A percentile compares a stretch with the other conserved stretches of the same genome.
These are phyloP conservation scores for Salvia hispanica DNA, from an alignment of 257 asterid genomes.

Conservation along the genomic window DNA sequence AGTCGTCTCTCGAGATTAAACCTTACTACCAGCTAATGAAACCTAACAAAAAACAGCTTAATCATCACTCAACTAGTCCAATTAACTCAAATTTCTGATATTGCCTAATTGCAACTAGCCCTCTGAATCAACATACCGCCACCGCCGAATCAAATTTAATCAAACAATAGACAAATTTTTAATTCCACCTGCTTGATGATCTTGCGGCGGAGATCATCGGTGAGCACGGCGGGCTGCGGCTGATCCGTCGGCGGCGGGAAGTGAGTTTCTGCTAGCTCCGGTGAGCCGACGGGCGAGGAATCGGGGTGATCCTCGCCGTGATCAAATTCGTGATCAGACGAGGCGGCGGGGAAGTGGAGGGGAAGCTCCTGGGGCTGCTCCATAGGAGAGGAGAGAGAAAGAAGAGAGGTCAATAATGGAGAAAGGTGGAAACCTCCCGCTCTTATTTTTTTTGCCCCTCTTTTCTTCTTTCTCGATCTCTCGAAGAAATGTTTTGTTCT, in stretches of 20 bases:
- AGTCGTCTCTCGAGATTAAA: slow-evolving; percentile 21
- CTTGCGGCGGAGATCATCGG: slow-evolving; percentile 70
- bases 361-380: slow-evolving; percentile 47
- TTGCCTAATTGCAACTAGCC: slow-evolving; percentile 12
- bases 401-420: slow-evolving; percentile 37
- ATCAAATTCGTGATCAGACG: slow-evolving; percentile 48
- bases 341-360: slow-evolving; percentile 41
- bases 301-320: slow-evolving; percentile 54
- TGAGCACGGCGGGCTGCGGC: slow-evolving; percentile 39
- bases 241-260: slow-evolving; percentile 47
- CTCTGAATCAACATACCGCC: not conserved
- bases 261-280: slow-evolving; percentile 48
- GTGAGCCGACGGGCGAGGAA: slow-evolving; percentile 68
- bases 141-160: slow-evolving; percentile 7
- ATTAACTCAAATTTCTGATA: not conserved
- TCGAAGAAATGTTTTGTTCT: slow-evolving; percentile 15
- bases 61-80: slow-evolving; percentile 12
- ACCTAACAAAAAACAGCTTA: slow-evolving; percentile 5
- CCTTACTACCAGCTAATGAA: slow-evolving; percentile 23
- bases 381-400: slow-evolving; percentile 52
- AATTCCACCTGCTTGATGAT: slow-evolving; percentile 73
- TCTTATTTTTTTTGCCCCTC: slow-evolving; percentile 29
- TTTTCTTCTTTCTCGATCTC: slow-evolving; percentile 37
- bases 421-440: slow-evolving; percentile 54
- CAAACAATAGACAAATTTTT: not conserved